phyloP scores from a whole-genome alignment of 2,329 filamentous ascomycete species.

The Zasmidium citrigriseum region DNA sequence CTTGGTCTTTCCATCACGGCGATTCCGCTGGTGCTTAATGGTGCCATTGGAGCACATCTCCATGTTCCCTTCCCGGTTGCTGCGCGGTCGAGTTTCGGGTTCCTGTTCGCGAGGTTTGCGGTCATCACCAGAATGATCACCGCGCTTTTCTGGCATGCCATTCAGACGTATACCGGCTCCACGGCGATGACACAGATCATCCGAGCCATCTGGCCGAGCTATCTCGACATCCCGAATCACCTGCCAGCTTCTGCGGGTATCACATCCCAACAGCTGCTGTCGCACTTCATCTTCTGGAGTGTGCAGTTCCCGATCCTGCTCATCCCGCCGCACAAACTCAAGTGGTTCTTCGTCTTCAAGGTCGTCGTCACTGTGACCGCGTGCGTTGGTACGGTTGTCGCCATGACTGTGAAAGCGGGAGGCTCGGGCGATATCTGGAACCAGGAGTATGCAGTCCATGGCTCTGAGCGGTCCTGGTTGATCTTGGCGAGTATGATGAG shows the following conservation, averaged over 20 bases:
- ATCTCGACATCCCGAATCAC: constrained; percentile 54
- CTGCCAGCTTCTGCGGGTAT: constrained; percentile 56
- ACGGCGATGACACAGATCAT: constrained; percentile 55
- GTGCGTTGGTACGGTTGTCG: constrained; percentile 51
- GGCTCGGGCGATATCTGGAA: constrained; percentile 34
- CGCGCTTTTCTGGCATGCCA: constrained; percentile 65
- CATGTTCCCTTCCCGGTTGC: constrained; percentile 60
- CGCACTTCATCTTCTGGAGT: constrained; percentile 60
- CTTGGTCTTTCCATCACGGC: constrained; percentile 36
- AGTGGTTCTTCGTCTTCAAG: constrained; percentile 40
- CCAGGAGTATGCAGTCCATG: constrained; percentile 31
- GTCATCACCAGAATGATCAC: constrained; percentile 57
- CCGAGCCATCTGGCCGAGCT: constrained; percentile 61
- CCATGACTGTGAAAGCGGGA: constrained; percentile 31
- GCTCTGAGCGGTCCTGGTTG: constrained; percentile 28
- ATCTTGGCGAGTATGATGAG: constrained; percentile 33
- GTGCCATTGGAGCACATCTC: constrained; percentile 51
- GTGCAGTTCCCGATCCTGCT: constrained; percentile 57
- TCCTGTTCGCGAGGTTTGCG: constrained; percentile 58
- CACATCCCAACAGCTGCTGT: constrained; percentile 57
- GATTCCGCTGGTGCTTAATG: constrained; percentile 35
- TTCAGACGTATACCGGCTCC: constrained; percentile 65
- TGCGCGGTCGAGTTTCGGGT: constrained; percentile 58
- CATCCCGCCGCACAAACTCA: constrained; percentile 53
- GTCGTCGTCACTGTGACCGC: constrained; percentile 52